Evolutionary conservation across 2,329 filamentous ascomycete species (phyloP), one percentile per base, ranked within the genome.

Genomic region (Sarocladiaceae sp.): DNA sequence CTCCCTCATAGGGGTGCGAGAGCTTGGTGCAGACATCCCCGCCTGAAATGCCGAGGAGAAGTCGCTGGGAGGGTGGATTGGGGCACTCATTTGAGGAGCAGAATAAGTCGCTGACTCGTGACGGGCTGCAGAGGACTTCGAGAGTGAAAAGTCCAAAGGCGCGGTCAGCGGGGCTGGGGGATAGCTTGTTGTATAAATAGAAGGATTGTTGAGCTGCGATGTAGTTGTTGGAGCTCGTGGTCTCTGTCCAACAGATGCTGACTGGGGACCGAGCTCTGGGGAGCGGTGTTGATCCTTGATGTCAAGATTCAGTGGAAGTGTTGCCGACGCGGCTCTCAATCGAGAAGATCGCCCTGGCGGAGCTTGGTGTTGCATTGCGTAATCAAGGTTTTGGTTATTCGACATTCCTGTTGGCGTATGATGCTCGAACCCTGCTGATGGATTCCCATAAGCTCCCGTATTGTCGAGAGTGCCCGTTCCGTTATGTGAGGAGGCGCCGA

Each of bases 61-160:
- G 51, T 82, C 79, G 50, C 72, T 73, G 0, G 78, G 67, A 3
- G 77, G 73, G 3, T 73, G 72, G 53, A 80, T 78, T 1, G 78
- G 78, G 2, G 78, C 76, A 58, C 74, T 79, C 67, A 82, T 70
- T 59, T 81, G 78, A 2, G 78, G 71, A 60, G 78, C 74, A 12
- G 72, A 72, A 61, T 79, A 80, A 51, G 80, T 76, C 18, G 64
- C 66, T 26, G 68, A 65, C 12, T 63, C 60, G 54, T 65, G 54
- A 53, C 67, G 61, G 49, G 66, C 62, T 51, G 50, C 53, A 5
- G 60, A 56, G 1, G 57, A 29, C 46, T 58, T 57, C 13, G 55
- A 55, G 0, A 57, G 54, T 2, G 75, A 70, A 57, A 77, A 80
- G 50, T 81, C 77, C 55, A 78, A 70, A 1, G 78, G 78, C 1